Percentiles rank a stretch among this genome's conserved stretches.
Evolutionary conservation across 2,329 filamentous ascomycete species (phyloP).

Genomic region (Sphaerulina musiva): DNA sequence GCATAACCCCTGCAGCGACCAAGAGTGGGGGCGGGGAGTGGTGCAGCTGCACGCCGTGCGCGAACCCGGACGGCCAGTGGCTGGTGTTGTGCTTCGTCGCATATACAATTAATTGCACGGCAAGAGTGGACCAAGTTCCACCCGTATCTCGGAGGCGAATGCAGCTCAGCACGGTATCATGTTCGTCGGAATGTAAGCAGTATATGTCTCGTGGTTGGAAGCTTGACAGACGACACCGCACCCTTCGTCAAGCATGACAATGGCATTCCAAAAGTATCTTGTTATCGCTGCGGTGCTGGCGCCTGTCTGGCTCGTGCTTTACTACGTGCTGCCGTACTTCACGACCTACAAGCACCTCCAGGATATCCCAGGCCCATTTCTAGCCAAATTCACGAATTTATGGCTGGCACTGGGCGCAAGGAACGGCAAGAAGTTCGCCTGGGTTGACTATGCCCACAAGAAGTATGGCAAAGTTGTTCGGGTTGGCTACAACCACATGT

Average conservation of each 20-base stretch:
- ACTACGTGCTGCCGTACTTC: slow-evolving; percentile 23
- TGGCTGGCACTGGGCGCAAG: slow-evolving; percentile 21
- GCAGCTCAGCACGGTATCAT: background rate
- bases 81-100: background rate
- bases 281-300: slow-evolving; percentile 7
- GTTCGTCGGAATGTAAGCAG: slow-evolving; percentile 1
- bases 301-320: slow-evolving; percentile 15
- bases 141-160: background rate
- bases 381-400: slow-evolving; percentile 22
- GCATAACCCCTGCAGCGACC: background rate
- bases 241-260: background rate
- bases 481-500: slow-evolving; percentile 21
- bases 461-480: slow-evolving; percentile 21
- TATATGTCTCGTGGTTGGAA: slow-evolving; percentile 4
- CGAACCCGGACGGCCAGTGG: background rate
- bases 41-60: background rate
- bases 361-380: slow-evolving; percentile 19
- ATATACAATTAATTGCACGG: background rate
- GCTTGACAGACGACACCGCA: background rate
- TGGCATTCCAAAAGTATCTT: slow-evolving; percentile 12
- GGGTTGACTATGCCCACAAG: slow-evolving; percentile 19
- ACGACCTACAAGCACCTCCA: slow-evolving; percentile 19
- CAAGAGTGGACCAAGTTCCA: slow-evolving; percentile 7
- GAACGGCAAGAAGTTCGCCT: slow-evolving; percentile 21
- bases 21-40: background rate